Base-by-base conservation (phyloP, 1,284 basidiomycete genomes). In the Fistulinella cinereoalba region DNA sequence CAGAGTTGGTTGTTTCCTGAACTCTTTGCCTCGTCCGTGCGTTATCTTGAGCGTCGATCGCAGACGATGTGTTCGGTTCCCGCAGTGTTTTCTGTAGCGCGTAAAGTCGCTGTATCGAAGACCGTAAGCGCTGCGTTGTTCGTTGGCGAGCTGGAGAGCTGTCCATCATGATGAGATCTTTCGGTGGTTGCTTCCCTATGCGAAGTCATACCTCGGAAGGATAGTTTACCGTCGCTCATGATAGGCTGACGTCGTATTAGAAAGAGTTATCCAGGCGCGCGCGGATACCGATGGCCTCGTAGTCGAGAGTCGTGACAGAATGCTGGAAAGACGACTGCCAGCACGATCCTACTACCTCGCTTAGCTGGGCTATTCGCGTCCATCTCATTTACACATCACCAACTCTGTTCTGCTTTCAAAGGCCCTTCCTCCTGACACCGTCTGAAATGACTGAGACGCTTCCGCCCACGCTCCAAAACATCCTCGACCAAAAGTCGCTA, bases 101-200 rank as follows among this genome's bases (percentile, higher is more conserved):
- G 78, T 73, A 67, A 84, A 86, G 66, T 97, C 93, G 62, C 86
- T 89, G 63, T 92, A 94, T 50, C 94, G 83, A 56, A 96, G 73
- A 19, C 94, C 94, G 65, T 96, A 95, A 24, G 90, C 85, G 56
- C 79, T 93, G 49, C 94, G 83, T 62, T 97, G 93, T 65, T 93
- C 87, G 65, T 92, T 94, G 44, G 85, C 82, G 50, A 93, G 76
- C 64, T 85, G 81, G 34, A 97, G 76, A 23, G 91, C 90, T 88
- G 41, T 62, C 49, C 37, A 40, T 38, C 40, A 16, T 41, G 37
- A 36, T 37, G 22, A 44, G 44, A 33, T 52, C 46, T 41, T n/a
- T n/a, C n/a, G 22, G 31, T 41, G 34, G 28, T 19, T 24, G 22
- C 40, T 40, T 37, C 16, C 31, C 25, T 13, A 39, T 12, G 6